These are phyloP conservation scores for Paecilomyces formosus DNA, from an alignment of 2,329 filamentous ascomycete genomes.

Conservation along the genomic window DNA sequence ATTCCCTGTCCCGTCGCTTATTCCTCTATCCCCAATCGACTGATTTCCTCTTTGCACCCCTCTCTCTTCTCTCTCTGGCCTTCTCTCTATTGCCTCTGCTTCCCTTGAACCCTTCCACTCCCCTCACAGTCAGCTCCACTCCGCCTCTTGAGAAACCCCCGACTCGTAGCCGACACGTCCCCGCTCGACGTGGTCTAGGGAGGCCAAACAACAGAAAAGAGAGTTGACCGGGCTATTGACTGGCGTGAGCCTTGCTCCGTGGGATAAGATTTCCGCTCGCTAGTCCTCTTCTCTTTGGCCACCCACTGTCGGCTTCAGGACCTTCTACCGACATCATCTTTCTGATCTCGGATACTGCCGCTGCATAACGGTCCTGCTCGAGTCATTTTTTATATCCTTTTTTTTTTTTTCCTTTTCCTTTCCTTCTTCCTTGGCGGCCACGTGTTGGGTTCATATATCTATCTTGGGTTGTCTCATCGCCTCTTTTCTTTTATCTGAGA, in stretches of 20 bases:
- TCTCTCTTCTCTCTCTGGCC: neutral
- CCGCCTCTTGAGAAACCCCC: neutral
- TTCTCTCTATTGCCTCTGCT: neutral
- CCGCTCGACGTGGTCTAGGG: neutral
- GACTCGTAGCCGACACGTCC: neutral
- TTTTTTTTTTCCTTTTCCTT: neutral
- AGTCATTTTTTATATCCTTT: neutral
- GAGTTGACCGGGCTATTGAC: neutral
- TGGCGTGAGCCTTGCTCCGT: neutral
- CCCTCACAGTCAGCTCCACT: neutral
- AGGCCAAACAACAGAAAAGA: neutral
- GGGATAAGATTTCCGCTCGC: conserved; percentile 1
- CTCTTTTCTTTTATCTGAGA: neutral
- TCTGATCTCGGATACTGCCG: neutral
- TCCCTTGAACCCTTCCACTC: neutral
- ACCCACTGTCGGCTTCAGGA: neutral
- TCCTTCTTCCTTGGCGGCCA: neutral
- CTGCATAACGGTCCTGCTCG: neutral
- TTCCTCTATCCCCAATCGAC: neutral
- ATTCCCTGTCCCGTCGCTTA: neutral
- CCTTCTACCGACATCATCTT: neutral
- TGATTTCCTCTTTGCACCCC: neutral
- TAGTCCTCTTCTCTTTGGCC: neutral
- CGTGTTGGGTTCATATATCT: neutral
- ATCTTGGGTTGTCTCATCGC: neutral